These are phyloP conservation scores for Barnettozyma wickerhamii DNA, from an alignment of 805 yeast genomes.

Conservation along the genomic window DNA sequence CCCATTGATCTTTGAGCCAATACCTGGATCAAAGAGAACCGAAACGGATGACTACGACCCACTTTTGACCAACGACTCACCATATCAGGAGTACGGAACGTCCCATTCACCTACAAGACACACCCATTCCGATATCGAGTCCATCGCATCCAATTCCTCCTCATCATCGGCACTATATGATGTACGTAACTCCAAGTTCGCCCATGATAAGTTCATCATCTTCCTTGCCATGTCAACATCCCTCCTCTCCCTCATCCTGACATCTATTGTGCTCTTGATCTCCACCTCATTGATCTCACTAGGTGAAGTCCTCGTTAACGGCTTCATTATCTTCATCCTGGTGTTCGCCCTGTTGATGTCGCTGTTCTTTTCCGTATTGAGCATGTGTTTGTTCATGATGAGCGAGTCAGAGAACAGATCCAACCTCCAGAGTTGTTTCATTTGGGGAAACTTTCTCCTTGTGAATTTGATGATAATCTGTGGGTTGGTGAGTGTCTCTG, in stretches of 20 bases:
- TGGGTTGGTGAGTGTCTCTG: conserved; percentile 35
- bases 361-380: conserved; percentile 36
- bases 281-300: conserved; percentile 28
- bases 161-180: not conserved
- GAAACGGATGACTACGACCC: not conserved
- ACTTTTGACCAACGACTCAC: not conserved
- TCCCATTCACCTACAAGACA: not conserved
- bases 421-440: conserved; percentile 37
- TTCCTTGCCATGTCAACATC: conserved; percentile 40
- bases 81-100: conserved; percentile 2
- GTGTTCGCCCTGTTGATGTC: conserved; percentile 40
- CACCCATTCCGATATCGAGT: conserved; percentile 13
- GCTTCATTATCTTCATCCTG: conserved; percentile 28
- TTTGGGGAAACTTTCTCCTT: conserved; percentile 37
- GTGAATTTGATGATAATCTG: conserved; percentile 40
- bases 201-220: conserved; percentile 40
- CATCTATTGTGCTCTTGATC: conserved; percentile 42
- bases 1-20: conserved; percentile 19
- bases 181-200: conserved; percentile 9
- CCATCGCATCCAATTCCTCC: conserved; percentile 11
- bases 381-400: conserved; percentile 41
- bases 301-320: conserved; percentile 20
- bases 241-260: conserved; percentile 35
- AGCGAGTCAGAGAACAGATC: conserved; percentile 27
- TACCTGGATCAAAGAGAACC: not conserved